Evolutionary conservation across 768 basidiomycete genomes (phyloP).

Genomic region (Mycena latifolia): DNA sequence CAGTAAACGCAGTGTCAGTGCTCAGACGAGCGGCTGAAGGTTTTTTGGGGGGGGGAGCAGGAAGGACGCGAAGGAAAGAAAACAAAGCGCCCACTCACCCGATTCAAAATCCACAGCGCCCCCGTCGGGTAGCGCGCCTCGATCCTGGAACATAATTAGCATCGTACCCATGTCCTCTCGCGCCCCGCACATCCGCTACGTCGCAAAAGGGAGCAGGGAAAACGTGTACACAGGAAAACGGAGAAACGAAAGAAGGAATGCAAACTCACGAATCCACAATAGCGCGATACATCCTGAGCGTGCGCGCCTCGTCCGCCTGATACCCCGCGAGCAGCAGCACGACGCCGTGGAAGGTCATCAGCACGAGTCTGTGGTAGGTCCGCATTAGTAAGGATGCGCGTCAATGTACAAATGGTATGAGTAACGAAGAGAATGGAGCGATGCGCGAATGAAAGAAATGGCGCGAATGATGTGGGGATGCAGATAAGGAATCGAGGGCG

Average conservation of each 20-base stretch:
- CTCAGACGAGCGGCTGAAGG: too few relatives aligned
- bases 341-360: conserved; percentile 86
- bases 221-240: too few relatives aligned
- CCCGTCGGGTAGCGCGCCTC: conserved; percentile 62
- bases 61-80: not conserved
- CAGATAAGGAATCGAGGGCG: too few relatives aligned
- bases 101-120: conserved; percentile 67
- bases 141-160: conserved; percentile 40
- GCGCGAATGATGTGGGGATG: too few relatives aligned
- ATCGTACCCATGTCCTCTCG: too few relatives aligned
- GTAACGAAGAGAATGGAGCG: not conserved
- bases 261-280: conserved; percentile 60
- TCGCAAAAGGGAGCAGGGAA: too few relatives aligned
- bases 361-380: conserved; percentile 72
- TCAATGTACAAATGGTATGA: too few relatives aligned
- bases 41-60: too few relatives aligned
- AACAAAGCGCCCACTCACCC: conserved; percentile 43
- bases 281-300: conserved; percentile 70
- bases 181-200: too few relatives aligned
- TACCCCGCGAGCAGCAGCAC: conserved; percentile 80
- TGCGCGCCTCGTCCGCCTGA: conserved; percentile 78
- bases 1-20: too few relatives aligned
- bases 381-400: too few relatives aligned
- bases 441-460: not conserved
- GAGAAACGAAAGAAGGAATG: too few relatives aligned